Evolutionary conservation across 805 yeast species (phyloP).

Genomic region (Nakazawaea ishiwadae): DNA sequence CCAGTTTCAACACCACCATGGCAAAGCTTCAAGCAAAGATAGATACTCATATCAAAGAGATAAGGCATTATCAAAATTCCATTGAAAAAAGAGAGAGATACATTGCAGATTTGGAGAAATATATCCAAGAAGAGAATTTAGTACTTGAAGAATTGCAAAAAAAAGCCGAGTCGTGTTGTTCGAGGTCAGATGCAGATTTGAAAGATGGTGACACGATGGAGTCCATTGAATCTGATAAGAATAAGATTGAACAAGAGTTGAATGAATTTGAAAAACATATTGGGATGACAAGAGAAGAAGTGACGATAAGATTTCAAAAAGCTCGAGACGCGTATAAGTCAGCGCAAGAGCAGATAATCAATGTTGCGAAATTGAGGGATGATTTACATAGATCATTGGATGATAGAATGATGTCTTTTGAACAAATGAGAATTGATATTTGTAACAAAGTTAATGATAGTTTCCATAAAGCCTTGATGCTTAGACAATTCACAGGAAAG

Average conservation of each 20-base stretch:
- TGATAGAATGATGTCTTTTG: constrained; percentile 37
- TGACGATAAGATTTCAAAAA: constrained; percentile 40
- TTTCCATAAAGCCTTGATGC: constrained; percentile 55
- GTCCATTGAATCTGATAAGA: constrained; percentile 44
- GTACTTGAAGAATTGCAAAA: constrained; percentile 13
- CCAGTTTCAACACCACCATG: constrained; percentile 19
- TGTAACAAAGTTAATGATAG: constrained; percentile 46
- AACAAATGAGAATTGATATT: constrained; percentile 32
- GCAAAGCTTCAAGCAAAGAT: constrained; percentile 14
- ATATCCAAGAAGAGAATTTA: constrained; percentile 20
- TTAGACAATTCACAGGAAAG: constrained; percentile 71
- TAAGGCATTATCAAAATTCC: constrained; percentile 12
- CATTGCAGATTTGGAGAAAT: constrained; percentile 22
- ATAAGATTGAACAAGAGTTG: constrained; percentile 39
- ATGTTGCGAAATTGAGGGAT: constrained; percentile 26
- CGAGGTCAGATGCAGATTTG: constrained; percentile 39
- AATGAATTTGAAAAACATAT: constrained; percentile 46
- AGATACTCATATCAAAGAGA: constrained; percentile 19
- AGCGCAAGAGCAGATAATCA: constrained; percentile 34
- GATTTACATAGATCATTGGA: constrained; percentile 31
- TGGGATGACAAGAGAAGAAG: constrained; percentile 54
- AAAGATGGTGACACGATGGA: constrained; percentile 38
- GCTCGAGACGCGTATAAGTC: constrained; percentile 38
- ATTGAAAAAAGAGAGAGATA: constrained; percentile 23
- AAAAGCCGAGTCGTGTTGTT: constrained; percentile 39